Conservation (phyloP, 2,329 filamentous ascomycete genomes). For the Apiospora hydei region DNA sequence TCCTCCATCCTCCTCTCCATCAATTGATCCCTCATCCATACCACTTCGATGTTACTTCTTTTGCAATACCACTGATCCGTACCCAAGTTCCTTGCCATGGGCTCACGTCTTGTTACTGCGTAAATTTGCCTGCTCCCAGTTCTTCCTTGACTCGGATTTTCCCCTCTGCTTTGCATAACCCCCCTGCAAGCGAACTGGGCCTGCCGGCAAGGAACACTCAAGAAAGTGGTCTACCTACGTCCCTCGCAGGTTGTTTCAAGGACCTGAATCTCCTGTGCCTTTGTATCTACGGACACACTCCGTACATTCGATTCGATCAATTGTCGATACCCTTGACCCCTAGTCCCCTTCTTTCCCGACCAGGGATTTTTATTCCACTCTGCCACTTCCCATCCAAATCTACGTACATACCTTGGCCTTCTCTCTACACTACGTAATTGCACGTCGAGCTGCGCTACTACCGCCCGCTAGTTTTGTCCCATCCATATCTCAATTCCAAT, state of each 20-base stretch:
- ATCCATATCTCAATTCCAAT: conserved; percentile 12
- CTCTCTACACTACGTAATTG: conserved; percentile 12
- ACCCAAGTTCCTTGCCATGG: not conserved
- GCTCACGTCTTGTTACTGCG: not conserved
- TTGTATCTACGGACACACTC: not conserved
- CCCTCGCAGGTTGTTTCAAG: not conserved
- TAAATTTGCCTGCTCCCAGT: not conserved
- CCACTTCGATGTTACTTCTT: not conserved
- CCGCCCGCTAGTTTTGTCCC: conserved; percentile 6
- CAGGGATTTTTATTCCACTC: not conserved
- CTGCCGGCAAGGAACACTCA: not conserved
- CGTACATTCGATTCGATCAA: not conserved
- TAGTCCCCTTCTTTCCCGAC: not conserved
- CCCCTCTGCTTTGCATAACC: conserved; percentile 1
- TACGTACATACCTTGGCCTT: no score
- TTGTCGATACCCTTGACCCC: not conserved
- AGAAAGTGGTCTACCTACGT: not conserved
- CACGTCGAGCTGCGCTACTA: conserved; percentile 9
- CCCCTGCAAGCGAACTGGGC: not conserved
- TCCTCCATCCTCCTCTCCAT: not conserved
- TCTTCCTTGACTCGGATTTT: not conserved
- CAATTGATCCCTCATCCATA: not conserved
- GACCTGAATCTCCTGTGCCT: not conserved
- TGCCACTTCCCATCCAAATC: not conserved
- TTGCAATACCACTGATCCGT: conserved; percentile 5